Percentiles rank a stretch among this genome's conserved stretches.
Evolutionary conservation across 768 basidiomycete species (phyloP).

Genomic region (Dacryopinax primogenitus): DNA sequence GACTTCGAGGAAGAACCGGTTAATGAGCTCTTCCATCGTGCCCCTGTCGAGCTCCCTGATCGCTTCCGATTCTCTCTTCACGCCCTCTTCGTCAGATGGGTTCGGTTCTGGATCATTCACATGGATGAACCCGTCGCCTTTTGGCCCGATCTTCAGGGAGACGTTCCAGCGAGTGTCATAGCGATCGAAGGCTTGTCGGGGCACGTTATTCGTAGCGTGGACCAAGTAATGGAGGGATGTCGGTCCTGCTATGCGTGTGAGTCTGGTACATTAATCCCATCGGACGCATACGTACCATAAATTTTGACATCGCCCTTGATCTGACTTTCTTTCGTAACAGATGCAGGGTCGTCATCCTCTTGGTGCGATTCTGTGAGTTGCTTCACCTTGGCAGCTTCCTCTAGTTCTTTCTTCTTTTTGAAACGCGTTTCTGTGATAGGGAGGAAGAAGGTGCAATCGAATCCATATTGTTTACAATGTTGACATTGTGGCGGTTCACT

Average conservation of each 20-base stretch:
- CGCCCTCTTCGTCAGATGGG: slow-evolving; percentile 37
- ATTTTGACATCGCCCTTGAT: slow-evolving; percentile 47
- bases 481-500: slow-evolving; percentile 71
- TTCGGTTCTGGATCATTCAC: slow-evolving; percentile 46
- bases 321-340: slow-evolving; percentile 20
- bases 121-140: slow-evolving; percentile 78
- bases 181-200: slow-evolving; percentile 69
- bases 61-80: slow-evolving; percentile 7
- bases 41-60: slow-evolving; percentile 3
- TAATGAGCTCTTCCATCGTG: slow-evolving; percentile 61
- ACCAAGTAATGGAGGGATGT: slow-evolving; percentile 76
- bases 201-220: slow-evolving; percentile 79
- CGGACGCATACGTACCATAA: slow-evolving; percentile 27
- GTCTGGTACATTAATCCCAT: slow-evolving; percentile 18
- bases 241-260: slow-evolving; percentile 54
- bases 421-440: slow-evolving; percentile 98
- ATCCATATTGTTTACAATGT: slow-evolving; percentile 87
- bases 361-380: slow-evolving; percentile 22
- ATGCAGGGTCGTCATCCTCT: slow-evolving; percentile 19
- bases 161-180: slow-evolving; percentile 84
- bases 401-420: slow-evolving; percentile 85
- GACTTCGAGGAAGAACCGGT: slow-evolving; percentile 82
- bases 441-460: slow-evolving; percentile 94
- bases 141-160: slow-evolving; percentile 70
- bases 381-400: slow-evolving; percentile 35